Conservation (phyloP, 106 monocot genomes). For the Dioscorea dumetorum region DNA sequence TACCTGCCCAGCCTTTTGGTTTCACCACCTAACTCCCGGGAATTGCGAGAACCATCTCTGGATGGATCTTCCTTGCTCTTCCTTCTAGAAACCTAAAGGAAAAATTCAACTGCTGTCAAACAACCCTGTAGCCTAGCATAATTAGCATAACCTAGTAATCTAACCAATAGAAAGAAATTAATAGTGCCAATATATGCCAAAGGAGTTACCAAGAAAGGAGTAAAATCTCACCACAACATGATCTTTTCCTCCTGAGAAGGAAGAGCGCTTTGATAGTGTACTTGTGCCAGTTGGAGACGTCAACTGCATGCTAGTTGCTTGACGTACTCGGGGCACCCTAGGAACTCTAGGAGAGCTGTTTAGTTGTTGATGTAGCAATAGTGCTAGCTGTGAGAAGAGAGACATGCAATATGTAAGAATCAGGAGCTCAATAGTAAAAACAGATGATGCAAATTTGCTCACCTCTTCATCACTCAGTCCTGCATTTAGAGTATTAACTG, state of each 20-base stretch:
- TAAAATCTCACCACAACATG: conserved; percentile 34
- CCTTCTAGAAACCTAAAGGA: conserved; percentile 51
- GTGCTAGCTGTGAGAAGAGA: conserved; percentile 67
- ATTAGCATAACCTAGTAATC: background rate
- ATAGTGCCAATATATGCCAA: background rate
- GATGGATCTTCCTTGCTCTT: conserved; percentile 62
- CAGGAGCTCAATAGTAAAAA: background rate
- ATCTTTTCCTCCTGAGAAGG: conserved; percentile 57
- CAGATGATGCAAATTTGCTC: background rate
- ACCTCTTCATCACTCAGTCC: conserved; percentile 94
- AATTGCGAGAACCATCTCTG: conserved; percentile 39
- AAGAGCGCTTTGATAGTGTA: conserved; percentile 75
- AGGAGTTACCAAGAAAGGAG: background rate
- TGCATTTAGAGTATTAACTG: conserved; percentile 25
- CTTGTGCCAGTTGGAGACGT: conserved; percentile 39
- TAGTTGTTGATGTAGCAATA: conserved; percentile 92
- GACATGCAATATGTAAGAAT: background rate
- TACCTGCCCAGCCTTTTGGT: conserved; percentile 25
- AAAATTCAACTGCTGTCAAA: background rate
- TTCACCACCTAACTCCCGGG: conserved; percentile 33
- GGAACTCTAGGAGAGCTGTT: conserved; percentile 99
- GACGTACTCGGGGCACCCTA: conserved; percentile 73
- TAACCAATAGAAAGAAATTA: background rate
- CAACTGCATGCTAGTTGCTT: conserved; percentile 39
- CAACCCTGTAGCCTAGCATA: background rate